Evolutionary conservation across 148 eudicot genomes (phyloP).

Genomic region (Fagopyrum tataricum): DNA sequence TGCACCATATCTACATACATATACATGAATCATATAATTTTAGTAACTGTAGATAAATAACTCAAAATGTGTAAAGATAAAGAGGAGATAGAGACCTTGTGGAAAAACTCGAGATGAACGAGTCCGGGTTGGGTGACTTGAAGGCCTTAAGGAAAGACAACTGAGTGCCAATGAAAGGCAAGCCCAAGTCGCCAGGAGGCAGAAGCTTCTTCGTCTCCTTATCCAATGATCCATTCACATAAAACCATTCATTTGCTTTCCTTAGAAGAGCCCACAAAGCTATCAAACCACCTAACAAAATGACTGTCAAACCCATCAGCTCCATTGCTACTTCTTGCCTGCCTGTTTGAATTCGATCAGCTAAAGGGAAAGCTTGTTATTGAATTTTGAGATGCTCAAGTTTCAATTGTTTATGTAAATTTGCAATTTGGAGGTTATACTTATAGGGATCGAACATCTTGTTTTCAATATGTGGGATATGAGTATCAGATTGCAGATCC

Average conservation of each 20-base stretch:
- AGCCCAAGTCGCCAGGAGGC: slow-evolving; percentile 52
- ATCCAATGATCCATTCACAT: slow-evolving; percentile 23
- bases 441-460: neutral
- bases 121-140: slow-evolving; percentile 33
- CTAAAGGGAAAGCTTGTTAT: neutral
- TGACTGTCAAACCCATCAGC: slow-evolving; percentile 12
- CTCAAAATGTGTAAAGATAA: neutral
- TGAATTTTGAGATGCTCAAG: slow-evolving; percentile 1
- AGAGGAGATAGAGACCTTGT: slow-evolving; percentile 17
- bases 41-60: too few relatives aligned
- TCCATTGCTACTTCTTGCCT: slow-evolving; percentile 17
- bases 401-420: neutral
- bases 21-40: neutral
- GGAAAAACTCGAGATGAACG: slow-evolving; percentile 35
- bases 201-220: slow-evolving; percentile 20
- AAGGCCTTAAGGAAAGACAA: slow-evolving; percentile 40
- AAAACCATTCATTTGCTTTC: slow-evolving; percentile 36
- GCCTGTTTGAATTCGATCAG: neutral
- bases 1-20: slow-evolving; percentile 19
- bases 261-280: slow-evolving; percentile 17
- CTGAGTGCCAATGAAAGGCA: slow-evolving; percentile 41
- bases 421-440: neutral
- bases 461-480: neutral
- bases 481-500: slow-evolving; percentile 14
- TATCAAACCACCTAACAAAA: slow-evolving; percentile 19